Conservation (phyloP, 2,329 filamentous ascomycete species). For the Fusarium lateritium region DNA sequence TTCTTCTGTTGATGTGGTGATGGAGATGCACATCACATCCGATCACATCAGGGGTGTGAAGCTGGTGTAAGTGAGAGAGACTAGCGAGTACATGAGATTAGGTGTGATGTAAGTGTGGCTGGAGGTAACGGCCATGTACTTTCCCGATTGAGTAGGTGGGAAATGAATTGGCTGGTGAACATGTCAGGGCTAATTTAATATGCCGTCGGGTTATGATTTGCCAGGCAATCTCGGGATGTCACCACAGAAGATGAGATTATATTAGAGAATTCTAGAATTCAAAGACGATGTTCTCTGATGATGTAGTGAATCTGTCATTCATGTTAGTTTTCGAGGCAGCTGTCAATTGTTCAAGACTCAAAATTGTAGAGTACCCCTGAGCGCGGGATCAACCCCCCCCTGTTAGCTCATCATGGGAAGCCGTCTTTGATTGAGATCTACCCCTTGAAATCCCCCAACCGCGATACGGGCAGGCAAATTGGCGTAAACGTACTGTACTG, state of each 20-base stretch:
- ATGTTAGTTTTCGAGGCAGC: too few species aligned
- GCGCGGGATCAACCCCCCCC: constrained; percentile 11
- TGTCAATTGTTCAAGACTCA: too few species aligned
- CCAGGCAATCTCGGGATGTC: constrained; percentile 35
- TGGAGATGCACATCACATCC: constrained; percentile 21
- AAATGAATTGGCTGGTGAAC: constrained; percentile 37
- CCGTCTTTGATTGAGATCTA: constrained; percentile 41
- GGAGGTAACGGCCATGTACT: constrained; percentile 31
- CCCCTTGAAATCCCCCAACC: constrained; percentile 23
- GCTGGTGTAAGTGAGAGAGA: constrained; percentile 35
- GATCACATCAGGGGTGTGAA: constrained; percentile 17
- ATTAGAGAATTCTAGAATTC: constrained; percentile 25
- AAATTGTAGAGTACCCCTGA: constrained; percentile 10
- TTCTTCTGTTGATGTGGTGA: constrained; percentile 41
- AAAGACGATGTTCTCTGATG: background rate
- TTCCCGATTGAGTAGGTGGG: constrained; percentile 39
- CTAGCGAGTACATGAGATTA: constrained; percentile 11
- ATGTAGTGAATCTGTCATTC: background rate
- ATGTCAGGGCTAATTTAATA: constrained; percentile 37
- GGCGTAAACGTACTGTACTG: background rate
- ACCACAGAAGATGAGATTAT: constrained; percentile 8
- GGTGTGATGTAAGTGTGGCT: background rate
- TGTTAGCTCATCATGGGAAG: constrained; percentile 21
- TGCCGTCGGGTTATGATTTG: constrained; percentile 34
- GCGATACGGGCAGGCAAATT: constrained; percentile 15